Evolutionary conservation across 352 stramenopile species (phyloP).

Genomic region (Thalassiosira livingstoniorum): DNA sequence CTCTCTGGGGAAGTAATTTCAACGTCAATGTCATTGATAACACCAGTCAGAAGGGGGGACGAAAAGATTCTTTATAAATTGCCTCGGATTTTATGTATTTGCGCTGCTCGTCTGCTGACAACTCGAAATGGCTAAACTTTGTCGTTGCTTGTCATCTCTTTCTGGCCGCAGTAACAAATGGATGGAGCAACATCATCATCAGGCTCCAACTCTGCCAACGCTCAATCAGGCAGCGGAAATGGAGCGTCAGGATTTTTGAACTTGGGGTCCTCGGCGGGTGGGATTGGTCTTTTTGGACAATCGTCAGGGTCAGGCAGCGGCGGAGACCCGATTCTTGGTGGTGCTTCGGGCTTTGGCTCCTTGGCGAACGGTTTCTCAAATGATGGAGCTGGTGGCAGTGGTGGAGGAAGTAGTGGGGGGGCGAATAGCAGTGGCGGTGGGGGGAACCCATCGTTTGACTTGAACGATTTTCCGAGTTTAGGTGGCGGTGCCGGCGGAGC

Average conservation of each 20-base stretch:
- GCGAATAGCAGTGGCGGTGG: conserved; percentile 1
- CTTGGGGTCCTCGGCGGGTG: conserved; percentile 35
- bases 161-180: conserved; percentile 29
- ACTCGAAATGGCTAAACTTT: no score
- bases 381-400: conserved; percentile 3
- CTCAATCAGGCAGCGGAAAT: conserved; percentile 20
- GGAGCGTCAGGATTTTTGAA: conserved; percentile 49
- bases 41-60: no score
- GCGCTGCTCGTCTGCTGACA: no score
- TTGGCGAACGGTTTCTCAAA: conserved; percentile 49
- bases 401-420: not conserved
- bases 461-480: conserved; percentile 84
- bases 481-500: conserved; percentile 48
- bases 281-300: conserved; percentile 45
- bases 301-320: conserved; percentile 19
- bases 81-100: no score
- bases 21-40: no score
- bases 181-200: conserved; percentile 48
- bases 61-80: no score
- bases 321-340: conserved; percentile 27
- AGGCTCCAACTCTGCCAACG: conserved; percentile 31
- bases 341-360: conserved; percentile 20
- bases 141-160: no score
- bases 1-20: no score
- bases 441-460: conserved; percentile 71